Conservation (phyloP, 345 rosid species). For the Litchi chinensis region DNA sequence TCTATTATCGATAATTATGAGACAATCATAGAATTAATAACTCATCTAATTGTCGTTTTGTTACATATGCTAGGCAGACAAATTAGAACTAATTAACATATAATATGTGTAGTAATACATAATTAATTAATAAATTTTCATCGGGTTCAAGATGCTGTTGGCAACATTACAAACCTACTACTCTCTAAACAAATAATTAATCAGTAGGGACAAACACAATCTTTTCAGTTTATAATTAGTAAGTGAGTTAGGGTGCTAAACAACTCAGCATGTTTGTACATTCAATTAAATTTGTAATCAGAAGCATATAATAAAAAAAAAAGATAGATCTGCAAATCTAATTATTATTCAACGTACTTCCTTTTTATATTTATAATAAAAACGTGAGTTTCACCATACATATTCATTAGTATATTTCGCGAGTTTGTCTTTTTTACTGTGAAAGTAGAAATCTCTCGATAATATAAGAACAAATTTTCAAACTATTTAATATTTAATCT, state of each 20-base stretch:
- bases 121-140: not conserved
- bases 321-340: no score
- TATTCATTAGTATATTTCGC: no score
- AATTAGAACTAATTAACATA: not conserved
- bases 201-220: conserved; percentile 38
- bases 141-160: not conserved
- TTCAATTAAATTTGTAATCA: not conserved
- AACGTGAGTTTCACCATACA: no score
- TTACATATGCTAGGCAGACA: not conserved
- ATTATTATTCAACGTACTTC: no score
- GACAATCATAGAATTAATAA: not conserved
- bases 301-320: no score
- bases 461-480: no score
- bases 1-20: no score
- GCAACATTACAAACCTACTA: not conserved
- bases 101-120: not conserved
- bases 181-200: not conserved
- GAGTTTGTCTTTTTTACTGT: no score
- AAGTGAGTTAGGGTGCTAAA: conserved; percentile 37
- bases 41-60: not conserved
- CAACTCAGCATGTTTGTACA: conserved; percentile 39
- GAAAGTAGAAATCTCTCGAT: no score
- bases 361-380: no score
- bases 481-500: no score
- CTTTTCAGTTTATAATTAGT: conserved; percentile 36